Evolutionary conservation across 1,284 basidiomycete genomes (phyloP).

Genomic region (Leccinum variabile): DNA sequence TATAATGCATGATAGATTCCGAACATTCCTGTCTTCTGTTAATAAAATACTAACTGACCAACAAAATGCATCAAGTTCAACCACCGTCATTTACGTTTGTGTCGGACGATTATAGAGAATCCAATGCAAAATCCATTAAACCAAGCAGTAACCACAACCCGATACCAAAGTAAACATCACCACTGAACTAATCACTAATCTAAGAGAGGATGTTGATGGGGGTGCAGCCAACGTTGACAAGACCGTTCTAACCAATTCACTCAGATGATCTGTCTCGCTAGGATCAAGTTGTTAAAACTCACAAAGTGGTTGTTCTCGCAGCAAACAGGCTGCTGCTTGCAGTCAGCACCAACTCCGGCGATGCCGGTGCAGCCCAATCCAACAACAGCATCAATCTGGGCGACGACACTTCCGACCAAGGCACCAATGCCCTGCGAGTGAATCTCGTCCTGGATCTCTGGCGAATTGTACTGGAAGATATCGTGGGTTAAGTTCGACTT

Average conservation of each 20-base stretch:
- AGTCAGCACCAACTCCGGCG: constrained; percentile 2
- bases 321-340: constrained; percentile 16
- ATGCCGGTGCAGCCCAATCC: constrained; percentile 4
- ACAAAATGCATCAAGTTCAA: too few relatives aligned
- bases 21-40: too few relatives aligned
- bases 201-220: not conserved
- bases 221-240: not conserved
- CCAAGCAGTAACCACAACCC: too few relatives aligned
- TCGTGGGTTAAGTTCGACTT: too few relatives aligned
- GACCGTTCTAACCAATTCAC: constrained; percentile 5
- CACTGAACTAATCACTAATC: not conserved
- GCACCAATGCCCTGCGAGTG: too few relatives aligned
- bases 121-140: too few relatives aligned
- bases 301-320: constrained; percentile 10
- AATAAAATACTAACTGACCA: too few relatives aligned
- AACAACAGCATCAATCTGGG: not conserved
- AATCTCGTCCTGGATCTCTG: not conserved
- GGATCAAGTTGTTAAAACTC: not conserved
- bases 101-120: too few relatives aligned
- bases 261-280: not conserved
- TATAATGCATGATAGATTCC: too few relatives aligned
- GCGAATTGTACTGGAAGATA: too few relatives aligned
- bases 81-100: too few relatives aligned
- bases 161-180: not conserved
- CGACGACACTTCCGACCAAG: not conserved